Base-by-base conservation (phyloP, 2,329 filamentous ascomycete species). In the Curvularia sp. region DNA sequence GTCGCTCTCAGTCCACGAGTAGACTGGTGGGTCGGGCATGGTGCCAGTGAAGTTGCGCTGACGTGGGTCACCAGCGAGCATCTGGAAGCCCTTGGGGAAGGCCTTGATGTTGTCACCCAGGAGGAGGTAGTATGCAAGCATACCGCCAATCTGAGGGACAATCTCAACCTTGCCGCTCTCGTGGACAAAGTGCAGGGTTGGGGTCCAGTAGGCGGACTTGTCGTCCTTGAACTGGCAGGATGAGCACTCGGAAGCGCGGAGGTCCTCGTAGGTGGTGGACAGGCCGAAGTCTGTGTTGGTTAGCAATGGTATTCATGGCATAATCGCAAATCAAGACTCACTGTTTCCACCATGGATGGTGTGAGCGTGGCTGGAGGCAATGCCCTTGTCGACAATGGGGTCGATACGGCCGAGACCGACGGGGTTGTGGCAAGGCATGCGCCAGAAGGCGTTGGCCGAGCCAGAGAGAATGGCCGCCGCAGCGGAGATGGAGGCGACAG, bases 91-190 rank as follows among this genome's bases (percentile, higher is more conserved):
- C 18, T 83, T 72, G 13, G 91, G 91, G 81, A 93, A 93, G 9
- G 90, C 82, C 43, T 88, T 81, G 69, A 92, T 86, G 67, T 88
- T 84, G 57, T 88, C 88, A 46, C 86, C 84, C 71, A 89, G 88
- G 10, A 92, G 86, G 48, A 96, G 87, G 78, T 97, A 97, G 83
- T 98, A 97, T 15, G 72, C 74, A 48, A 78, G 75, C 75, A 77
- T 76, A 64, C 77, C 82, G 31, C 84, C 84, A 42, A 80, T 72
- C 63, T 85, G 83, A 6, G 86, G 81, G 31, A 93, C 90, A 49
- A 85, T 81, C 76, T 89, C 87, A 60, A 90, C 86, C 51, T 82
- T 83, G 49, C 85, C 85, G 63, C 88, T 86, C 65, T 84, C 79
- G 68, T 86, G 83, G 63, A 89, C 75, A 69, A 90, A 93, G 80